phyloP scores from a whole-genome alignment of 2,329 filamentous ascomycete genomes.

The Dactylellina sp. region DNA sequence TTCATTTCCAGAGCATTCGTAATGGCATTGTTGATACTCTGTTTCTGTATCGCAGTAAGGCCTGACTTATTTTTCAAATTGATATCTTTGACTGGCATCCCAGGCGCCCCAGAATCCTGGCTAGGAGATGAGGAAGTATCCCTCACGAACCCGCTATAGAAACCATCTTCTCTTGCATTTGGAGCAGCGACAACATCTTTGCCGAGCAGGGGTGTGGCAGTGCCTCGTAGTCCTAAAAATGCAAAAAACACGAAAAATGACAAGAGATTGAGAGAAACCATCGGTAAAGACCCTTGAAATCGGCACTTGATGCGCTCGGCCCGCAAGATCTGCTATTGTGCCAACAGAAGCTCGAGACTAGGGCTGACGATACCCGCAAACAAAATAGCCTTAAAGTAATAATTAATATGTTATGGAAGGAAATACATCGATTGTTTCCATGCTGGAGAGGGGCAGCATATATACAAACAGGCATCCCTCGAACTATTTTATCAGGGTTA shows the following conservation, averaged over 20 bases:
- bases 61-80: neutral
- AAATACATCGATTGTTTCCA: no score
- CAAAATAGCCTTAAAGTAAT: no score
- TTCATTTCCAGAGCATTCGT: conserved; percentile 33
- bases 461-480: no score
- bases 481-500: no score
- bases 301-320: neutral
- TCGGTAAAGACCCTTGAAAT: neutral
- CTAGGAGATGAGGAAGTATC: neutral
- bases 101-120: neutral
- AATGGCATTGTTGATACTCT: conserved; percentile 25
- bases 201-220: conserved; percentile 11
- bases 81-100: neutral
- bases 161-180: neutral
- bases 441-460: no score
- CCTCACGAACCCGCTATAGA: neutral
- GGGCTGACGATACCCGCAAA: no score
- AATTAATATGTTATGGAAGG: no score
- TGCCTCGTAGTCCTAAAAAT: conserved; percentile 18
- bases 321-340: no score
- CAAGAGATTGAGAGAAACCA: conserved; percentile 12
- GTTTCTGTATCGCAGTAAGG: conserved; percentile 6
- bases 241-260: conserved; percentile 1
- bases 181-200: neutral
- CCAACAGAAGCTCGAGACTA: no score